Percentiles rank a stretch among this genome's conserved stretches.
phyloP scores from a whole-genome alignment of 1,284 basidiomycete species.

The Golubevia sp. region DNA sequence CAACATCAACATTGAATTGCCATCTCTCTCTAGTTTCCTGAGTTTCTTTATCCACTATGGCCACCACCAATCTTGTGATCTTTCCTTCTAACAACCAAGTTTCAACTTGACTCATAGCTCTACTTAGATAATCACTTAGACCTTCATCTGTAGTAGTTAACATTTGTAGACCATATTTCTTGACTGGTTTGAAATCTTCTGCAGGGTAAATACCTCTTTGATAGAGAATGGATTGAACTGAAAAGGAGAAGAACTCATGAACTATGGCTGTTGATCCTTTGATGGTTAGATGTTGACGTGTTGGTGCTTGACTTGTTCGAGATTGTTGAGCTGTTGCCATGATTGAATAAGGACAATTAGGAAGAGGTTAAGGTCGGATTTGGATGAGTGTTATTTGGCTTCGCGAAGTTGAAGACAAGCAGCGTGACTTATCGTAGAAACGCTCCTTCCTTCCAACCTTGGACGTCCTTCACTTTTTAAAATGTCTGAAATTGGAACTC shows the following conservation, averaged over 20 bases:
- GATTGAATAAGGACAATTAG: too few species aligned
- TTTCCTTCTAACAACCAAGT: constrained; percentile 82
- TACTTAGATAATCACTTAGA: constrained; percentile 87
- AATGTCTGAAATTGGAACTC: too few species aligned
- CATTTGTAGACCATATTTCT: constrained; percentile 96
- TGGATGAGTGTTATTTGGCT: too few species aligned
- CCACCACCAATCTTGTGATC: constrained; percentile 89
- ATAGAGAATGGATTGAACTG: constrained; percentile 80
- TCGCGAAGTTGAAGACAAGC: too few species aligned
- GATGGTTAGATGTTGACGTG: too few species aligned
- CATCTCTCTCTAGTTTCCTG: constrained; percentile 90
- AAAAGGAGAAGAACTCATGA: constrained; percentile 98
- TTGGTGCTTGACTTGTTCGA: too few species aligned
- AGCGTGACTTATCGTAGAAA: too few species aligned
- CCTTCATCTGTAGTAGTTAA: constrained; percentile 91
- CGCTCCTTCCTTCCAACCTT: too few species aligned
- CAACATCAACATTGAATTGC: constrained; percentile 93
- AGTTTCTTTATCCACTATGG: constrained; percentile 92
- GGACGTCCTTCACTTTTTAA: too few species aligned
- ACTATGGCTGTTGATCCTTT: constrained; percentile 95
- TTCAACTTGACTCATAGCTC: constrained; percentile 76
- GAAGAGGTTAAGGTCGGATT: too few species aligned
- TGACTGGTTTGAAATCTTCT: constrained; percentile 79
- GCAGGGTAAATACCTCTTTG: constrained; percentile 96
- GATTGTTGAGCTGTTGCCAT: too few species aligned